A percentile compares a stretch with the other conserved stretches of the same genome.
These are phyloP conservation scores for Phalaenopsis aphrodite DNA, from an alignment of 106 monocot genomes.

Conservation along the genomic window DNA sequence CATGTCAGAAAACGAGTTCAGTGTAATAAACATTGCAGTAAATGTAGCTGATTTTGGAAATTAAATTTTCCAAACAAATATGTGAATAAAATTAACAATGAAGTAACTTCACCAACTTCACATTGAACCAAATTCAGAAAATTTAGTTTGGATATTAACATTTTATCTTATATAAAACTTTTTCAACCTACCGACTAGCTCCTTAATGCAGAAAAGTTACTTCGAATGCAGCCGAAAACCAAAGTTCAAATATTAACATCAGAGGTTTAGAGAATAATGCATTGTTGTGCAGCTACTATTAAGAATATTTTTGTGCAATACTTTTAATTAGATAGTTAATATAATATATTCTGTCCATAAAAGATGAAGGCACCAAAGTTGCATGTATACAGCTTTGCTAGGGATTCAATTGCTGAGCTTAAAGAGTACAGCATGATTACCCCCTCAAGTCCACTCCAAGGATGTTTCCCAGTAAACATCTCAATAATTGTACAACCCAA, in stretches of 20 bases:
- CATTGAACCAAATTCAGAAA: background rate
- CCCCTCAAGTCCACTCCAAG: constrained; percentile 88
- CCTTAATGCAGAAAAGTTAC: background rate
- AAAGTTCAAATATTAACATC: background rate
- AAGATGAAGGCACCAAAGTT: constrained; percentile 2
- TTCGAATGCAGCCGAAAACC: background rate
- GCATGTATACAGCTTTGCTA: background rate
- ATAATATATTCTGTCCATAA: background rate
- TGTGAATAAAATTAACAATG: background rate
- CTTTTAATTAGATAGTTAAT: background rate
- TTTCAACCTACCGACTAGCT: background rate
- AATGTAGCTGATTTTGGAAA: background rate
- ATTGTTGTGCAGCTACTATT: background rate
- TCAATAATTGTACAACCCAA: constrained; percentile 97
- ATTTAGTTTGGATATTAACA: background rate
- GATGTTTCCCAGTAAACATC: constrained; percentile 94
- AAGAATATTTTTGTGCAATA: background rate
- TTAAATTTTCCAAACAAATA: background rate
- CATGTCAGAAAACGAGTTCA: background rate
- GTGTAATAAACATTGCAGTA: background rate
- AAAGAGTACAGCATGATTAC: constrained; percentile 22
- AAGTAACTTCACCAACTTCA: background rate
- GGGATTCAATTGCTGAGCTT: too few relatives aligned
- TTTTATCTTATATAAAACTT: background rate
- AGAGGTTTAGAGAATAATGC: background rate